These are phyloP conservation scores for Brasilioporus rufonigricans DNA, from an alignment of 768 basidiomycete species.

Conservation along the genomic window DNA sequence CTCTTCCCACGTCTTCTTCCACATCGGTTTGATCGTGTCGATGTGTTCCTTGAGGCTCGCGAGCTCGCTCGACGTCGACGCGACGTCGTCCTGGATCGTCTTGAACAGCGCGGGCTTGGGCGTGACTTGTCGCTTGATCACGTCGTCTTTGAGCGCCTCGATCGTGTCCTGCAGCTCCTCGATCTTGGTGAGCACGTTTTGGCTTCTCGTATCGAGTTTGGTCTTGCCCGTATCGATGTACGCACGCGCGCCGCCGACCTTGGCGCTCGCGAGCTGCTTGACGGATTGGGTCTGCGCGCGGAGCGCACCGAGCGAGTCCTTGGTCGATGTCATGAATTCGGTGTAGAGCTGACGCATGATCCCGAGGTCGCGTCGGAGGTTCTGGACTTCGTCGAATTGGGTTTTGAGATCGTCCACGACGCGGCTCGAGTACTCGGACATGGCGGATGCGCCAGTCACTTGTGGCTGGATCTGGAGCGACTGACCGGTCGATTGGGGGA, in stretches of 20 bases:
- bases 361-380: slow-evolving; percentile 88
- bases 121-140: slow-evolving; percentile 81
- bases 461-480: slow-evolving; percentile 60
- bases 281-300: slow-evolving; percentile 85
- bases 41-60: slow-evolving; percentile 81
- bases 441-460: slow-evolving; percentile 69
- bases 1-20: slow-evolving; percentile 98
- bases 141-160: slow-evolving; percentile 87
- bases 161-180: slow-evolving; percentile 92
- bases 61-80: slow-evolving; percentile 62
- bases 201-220: slow-evolving; percentile 86
- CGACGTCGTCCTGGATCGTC: slow-evolving; percentile 69
- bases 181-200: slow-evolving; percentile 86
- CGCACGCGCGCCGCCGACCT: slow-evolving; percentile 81
- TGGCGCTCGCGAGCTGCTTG: slow-evolving; percentile 77
- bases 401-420: slow-evolving; percentile 82
- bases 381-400: slow-evolving; percentile 94
- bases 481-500: slow-evolving; percentile 66
- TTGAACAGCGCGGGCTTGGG: slow-evolving; percentile 75
- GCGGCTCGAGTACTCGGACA: slow-evolving; percentile 69
- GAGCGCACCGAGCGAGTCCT: slow-evolving; percentile 74
- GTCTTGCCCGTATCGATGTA: slow-evolving; percentile 91
- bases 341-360: slow-evolving; percentile 93
- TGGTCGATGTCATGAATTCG: slow-evolving; percentile 90
- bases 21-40: slow-evolving; percentile 88